Evolutionary conservation across 1,284 basidiomycete genomes (phyloP).

Genomic region (Ceratorhiza oryzae-sativae): DNA sequence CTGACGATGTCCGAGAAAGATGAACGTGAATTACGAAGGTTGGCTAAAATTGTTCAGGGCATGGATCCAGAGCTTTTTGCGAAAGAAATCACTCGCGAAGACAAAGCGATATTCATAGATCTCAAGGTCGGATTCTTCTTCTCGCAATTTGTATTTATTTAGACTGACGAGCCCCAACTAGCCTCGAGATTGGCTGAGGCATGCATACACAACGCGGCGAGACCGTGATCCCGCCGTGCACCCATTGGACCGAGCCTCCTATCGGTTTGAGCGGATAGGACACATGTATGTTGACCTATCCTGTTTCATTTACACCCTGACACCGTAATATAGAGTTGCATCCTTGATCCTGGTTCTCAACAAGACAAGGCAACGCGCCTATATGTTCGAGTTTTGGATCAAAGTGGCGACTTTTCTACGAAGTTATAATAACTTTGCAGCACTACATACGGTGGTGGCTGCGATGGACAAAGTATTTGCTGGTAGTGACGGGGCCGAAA

Average conservation of each 20-base stretch:
- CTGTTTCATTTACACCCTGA: neutral
- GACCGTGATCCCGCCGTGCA: constrained; percentile 68
- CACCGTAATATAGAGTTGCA: constrained; percentile 63
- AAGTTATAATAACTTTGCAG: constrained; percentile 74
- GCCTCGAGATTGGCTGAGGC: constrained; percentile 81
- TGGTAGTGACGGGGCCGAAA: constrained; percentile 63
- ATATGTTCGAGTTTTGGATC: constrained; percentile 73
- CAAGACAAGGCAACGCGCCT: constrained; percentile 66
- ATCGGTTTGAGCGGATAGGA: constrained; percentile 74
- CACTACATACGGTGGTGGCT: constrained; percentile 79
- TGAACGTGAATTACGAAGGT: constrained; percentile 66
- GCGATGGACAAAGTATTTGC: constrained; percentile 80
- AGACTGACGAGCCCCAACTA: constrained; percentile 47
- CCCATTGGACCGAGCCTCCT: constrained; percentile 70
- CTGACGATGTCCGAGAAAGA: constrained; percentile 54
- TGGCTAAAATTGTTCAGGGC: constrained; percentile 61
- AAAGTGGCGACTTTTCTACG: constrained; percentile 74
- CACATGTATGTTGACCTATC: constrained; percentile 63
- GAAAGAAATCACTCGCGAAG: constrained; percentile 74
- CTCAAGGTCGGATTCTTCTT: constrained; percentile 63
- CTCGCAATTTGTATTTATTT: neutral
- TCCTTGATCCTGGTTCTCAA: constrained; percentile 81
- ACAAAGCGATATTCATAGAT: constrained; percentile 65
- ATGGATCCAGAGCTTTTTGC: constrained; percentile 70
- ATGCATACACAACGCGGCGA: constrained; percentile 66